Evolutionary conservation across 768 basidiomycete genomes (phyloP), one percentile per base, ranked within the genome.

Genomic region (Psilocybe cubensis): DNA sequence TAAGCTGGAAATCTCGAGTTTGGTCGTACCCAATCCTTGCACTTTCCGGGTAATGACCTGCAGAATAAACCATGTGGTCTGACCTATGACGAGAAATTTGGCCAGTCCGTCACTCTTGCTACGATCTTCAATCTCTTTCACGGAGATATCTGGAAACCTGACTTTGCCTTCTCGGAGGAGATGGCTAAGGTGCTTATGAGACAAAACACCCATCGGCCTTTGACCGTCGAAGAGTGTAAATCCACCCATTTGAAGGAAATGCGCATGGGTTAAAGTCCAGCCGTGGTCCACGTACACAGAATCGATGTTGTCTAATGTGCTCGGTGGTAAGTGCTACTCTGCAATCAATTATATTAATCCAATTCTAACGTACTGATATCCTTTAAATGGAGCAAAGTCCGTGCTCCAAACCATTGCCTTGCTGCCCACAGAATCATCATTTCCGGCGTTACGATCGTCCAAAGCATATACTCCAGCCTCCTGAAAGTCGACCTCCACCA

Each of bases 1-100:
- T 21, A 75, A 25, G 1, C 76, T 78, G 4, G 68, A 61, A 25
- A 75, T 59, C 59, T 79, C 74, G 11, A 77, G 68, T 21, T 73
- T 66, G 3, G 70, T 74, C 31, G 72, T 51, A 11, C 68, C 61
- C 3, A 76, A 65, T 18, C 56, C 43, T 35, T 70, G 59, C 3
- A 18, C 46, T 20, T 47, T 31, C 3, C 75, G 70, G 0, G 67
- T 54, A 14, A 72, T 60, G 49, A 67, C 66, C 42, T 73, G 69
- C 9, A 64, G 47, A 44, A 67, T 56, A 62, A 77, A 78, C 74
- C 74, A 77, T 1, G 61, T 29, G 8, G 70, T 64, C 52, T 78
- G 76, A 0, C 63, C 33, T 11, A 74, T 33, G 5, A 70, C 69
- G 1, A 76, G 46, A 3, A 62, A 64, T 45, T 78, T 78, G 5